Conservation (phyloP, 306 rosid genomes). For the Fragaria vesca region DNA sequence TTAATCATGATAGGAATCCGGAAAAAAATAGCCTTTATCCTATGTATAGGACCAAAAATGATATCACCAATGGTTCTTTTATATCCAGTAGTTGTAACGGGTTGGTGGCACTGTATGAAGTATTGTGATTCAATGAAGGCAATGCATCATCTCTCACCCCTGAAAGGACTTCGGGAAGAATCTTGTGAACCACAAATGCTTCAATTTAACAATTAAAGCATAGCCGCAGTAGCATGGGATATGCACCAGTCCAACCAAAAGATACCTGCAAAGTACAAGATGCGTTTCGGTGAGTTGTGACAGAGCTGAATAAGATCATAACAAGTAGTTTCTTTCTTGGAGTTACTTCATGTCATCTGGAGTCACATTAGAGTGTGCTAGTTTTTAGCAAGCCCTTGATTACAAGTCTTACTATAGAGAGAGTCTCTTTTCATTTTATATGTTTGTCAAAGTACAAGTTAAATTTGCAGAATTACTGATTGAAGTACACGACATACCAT, state of each 20-base stretch:
- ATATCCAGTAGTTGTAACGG: not conserved
- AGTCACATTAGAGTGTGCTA: not conserved
- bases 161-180: not conserved
- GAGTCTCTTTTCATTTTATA: not conserved
- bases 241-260: constrained; percentile 63
- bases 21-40: not conserved
- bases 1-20: not conserved
- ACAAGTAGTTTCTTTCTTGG: too few species aligned
- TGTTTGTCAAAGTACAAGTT: not conserved
- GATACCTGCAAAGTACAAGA: constrained; percentile 55
- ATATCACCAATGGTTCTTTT: not conserved
- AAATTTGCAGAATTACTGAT: not conserved
- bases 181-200: constrained; percentile 47
- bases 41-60: not conserved
- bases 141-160: too few species aligned
- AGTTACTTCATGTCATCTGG: too few species aligned
- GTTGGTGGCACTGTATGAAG: not conserved
- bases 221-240: constrained; percentile 67
- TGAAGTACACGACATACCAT: constrained; percentile 49
- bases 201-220: constrained; percentile 57
- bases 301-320: not conserved
- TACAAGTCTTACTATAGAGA: not conserved
- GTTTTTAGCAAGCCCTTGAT: not conserved
- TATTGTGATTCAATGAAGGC: not conserved
- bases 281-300: not conserved